Evolutionary conservation across 1,284 basidiomycete genomes (phyloP), one percentile per base, ranked within the genome.

Genomic region (Trichosporon faecale): DNA sequence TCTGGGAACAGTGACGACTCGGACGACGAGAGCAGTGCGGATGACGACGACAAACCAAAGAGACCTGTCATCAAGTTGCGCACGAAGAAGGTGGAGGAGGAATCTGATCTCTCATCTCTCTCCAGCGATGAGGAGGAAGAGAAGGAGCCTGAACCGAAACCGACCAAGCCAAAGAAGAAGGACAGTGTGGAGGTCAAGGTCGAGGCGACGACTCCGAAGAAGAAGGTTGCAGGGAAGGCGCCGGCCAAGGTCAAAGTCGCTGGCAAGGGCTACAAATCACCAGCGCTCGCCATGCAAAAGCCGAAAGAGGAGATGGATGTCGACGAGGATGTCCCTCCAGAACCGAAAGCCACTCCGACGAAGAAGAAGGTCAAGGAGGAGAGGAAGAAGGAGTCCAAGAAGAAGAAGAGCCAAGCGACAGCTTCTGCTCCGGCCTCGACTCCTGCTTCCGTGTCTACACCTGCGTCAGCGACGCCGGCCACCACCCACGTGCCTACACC

Each of bases 91-190:
- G 60, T 71, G 7, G 44, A 70, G n/a, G 76, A 75, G 31, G 77
- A 78, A 2, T 77, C 76, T 18, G 76, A 77, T n/a, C 46, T 78
- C 23, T 78, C 77, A 5, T 76, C 73, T 1, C 63, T 76, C 16
- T 75, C 76, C 25, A 74, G 72, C 52, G 74, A 68, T n/a, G 70
- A 73, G 31, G 57, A 52, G 23, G 72, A 73, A 31, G 64, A 68
- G 66, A 63, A 65, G 63, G 35, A 65, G 64, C 33, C 52, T 35
- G 25, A 49, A 37, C 29, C 23, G 29, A 33, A 35, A n/a, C 18
- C 66, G 31, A n/a, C 68, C 35, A 75, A 73, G 68, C 71, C 68
- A 40, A 68, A 67, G 66, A 73, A 68, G 67, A 71, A 72, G 33
- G 68, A 14, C 33, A 35, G 18, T 31, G 40, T 55, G 37, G 65